These are phyloP conservation scores for Lepidium sativum DNA, from an alignment of 345 rosid species.

Conservation along the genomic window DNA sequence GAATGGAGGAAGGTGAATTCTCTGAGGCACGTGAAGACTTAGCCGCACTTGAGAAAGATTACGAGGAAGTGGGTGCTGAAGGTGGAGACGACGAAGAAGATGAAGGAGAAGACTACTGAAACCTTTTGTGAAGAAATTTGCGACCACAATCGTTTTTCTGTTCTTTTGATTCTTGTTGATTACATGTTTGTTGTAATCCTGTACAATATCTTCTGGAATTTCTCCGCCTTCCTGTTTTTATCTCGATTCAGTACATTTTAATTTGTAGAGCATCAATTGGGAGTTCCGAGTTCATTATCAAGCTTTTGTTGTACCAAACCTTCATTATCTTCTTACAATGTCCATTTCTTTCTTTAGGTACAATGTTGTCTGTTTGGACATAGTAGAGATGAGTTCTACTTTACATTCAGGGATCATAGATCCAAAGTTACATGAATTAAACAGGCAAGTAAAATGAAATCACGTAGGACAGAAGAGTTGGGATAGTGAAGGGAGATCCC, in stretches of 20 bases:
- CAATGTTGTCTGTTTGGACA: slow-evolving; percentile 17
- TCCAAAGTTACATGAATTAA: slow-evolving; percentile 3
- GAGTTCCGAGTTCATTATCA: slow-evolving; percentile 16
- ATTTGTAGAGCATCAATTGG: slow-evolving; percentile 14
- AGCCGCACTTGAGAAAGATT: slow-evolving; percentile 37
- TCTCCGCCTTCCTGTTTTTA: not conserved
- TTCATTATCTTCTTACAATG: slow-evolving; percentile 20
- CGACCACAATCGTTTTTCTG: not conserved
- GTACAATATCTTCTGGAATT: slow-evolving; percentile 21
- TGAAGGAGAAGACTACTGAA: slow-evolving; percentile 46
- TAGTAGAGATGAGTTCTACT: slow-evolving; percentile 27
- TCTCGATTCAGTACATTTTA: not conserved
- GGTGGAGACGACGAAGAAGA: slow-evolving; percentile 56
- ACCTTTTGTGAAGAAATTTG: not conserved
- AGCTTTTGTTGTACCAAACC: slow-evolving; percentile 9
- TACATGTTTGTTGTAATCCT: slow-evolving; percentile 10
- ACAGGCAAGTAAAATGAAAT: not conserved
- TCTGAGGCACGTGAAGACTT: slow-evolving; percentile 67
- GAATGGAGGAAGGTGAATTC: slow-evolving; percentile 73
- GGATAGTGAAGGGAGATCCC: slow-evolving; percentile 57
- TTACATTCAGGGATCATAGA: slow-evolving; percentile 13
- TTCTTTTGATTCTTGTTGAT: slow-evolving; percentile 16
- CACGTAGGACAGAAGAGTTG: slow-evolving; percentile 40
- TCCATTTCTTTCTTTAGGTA: slow-evolving; percentile 19
- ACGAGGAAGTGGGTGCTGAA: slow-evolving; percentile 63